phyloP scores from a whole-genome alignment of 495 filamentous ascomycete genomes.

The Xylaria scruposa region DNA sequence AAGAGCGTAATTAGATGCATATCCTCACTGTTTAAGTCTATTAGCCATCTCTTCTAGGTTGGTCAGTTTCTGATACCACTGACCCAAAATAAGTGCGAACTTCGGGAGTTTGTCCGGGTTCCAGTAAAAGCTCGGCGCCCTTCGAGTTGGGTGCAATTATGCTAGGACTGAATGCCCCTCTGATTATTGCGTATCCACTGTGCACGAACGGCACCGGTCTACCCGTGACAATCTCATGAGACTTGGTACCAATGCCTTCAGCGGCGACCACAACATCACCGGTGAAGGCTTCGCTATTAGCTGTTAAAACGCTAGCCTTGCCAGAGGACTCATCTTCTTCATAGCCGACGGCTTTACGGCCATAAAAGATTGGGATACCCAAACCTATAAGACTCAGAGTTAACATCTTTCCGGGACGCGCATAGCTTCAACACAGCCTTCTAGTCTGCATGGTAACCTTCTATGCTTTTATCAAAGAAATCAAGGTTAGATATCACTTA shows the following conservation, averaged over 20 bases:
- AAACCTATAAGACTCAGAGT: constrained; percentile 40
- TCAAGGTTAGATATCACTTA: background rate
- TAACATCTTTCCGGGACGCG: background rate
- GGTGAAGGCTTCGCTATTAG: constrained; percentile 49
- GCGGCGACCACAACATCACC: constrained; percentile 63
- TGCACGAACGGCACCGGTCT: constrained; percentile 56
- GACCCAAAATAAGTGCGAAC: constrained; percentile 18
- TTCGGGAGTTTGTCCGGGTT: constrained; percentile 14
- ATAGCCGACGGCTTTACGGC: constrained; percentile 45
- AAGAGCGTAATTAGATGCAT: constrained; percentile 54
- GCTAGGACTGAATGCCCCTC: constrained; percentile 11
- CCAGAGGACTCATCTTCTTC: constrained; percentile 47
- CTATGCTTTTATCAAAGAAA: background rate
- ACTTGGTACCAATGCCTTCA: constrained; percentile 63
- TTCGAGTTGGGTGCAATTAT: background rate
- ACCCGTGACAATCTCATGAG: constrained; percentile 55
- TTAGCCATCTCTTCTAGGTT: constrained; percentile 52
- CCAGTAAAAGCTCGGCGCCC: constrained; percentile 2
- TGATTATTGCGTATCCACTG: constrained; percentile 28
- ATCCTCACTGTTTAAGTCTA: background rate
- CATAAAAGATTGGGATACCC: constrained; percentile 52
- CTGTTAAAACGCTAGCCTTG: constrained; percentile 54
- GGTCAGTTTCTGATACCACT: constrained; percentile 51
- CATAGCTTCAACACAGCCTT: background rate
- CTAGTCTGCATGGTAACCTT: background rate